These are phyloP conservation scores for Fraxinus sp. DNA, from an alignment of 305 asterid species.

Conservation along the genomic window DNA sequence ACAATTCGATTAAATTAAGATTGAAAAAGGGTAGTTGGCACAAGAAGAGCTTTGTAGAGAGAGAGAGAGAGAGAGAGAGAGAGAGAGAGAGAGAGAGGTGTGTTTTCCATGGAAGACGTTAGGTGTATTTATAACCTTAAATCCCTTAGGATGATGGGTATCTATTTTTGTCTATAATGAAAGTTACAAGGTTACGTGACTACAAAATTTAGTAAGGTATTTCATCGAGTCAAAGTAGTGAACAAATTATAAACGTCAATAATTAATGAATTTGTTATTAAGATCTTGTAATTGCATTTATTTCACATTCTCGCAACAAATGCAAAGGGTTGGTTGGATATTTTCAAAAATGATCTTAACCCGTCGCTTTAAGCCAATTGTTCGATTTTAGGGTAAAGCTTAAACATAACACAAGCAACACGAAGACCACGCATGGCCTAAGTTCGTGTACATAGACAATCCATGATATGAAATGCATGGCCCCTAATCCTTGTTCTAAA, in stretches of 20 bases:
- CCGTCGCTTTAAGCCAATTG: background rate
- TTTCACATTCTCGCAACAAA: background rate
- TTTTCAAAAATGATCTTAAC: background rate
- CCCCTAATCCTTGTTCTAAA: background rate
- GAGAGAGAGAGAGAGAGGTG: too few relatives aligned
- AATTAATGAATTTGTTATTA: too few relatives aligned
- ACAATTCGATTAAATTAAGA: background rate
- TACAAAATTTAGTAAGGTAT: too few relatives aligned
- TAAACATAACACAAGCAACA: too few relatives aligned
- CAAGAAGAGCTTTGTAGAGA: background rate
- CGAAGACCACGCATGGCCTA: too few relatives aligned
- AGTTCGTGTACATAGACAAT: background rate
- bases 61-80: too few relatives aligned
- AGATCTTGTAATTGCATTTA: background rate
- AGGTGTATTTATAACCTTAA: constrained; percentile 29
- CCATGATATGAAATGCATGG: too few relatives aligned
- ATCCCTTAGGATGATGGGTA: background rate
- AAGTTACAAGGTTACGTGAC: background rate
- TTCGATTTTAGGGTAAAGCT: too few relatives aligned
- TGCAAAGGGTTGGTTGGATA: background rate
- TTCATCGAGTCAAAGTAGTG: background rate
- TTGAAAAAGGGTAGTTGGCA: background rate
- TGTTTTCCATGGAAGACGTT: background rate
- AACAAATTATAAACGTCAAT: background rate
- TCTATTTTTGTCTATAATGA: background rate